Evolutionary conservation across 1,284 basidiomycete genomes (phyloP), one percentile per base, ranked within the genome.

Genomic region (Austropuccinia psidii): DNA sequence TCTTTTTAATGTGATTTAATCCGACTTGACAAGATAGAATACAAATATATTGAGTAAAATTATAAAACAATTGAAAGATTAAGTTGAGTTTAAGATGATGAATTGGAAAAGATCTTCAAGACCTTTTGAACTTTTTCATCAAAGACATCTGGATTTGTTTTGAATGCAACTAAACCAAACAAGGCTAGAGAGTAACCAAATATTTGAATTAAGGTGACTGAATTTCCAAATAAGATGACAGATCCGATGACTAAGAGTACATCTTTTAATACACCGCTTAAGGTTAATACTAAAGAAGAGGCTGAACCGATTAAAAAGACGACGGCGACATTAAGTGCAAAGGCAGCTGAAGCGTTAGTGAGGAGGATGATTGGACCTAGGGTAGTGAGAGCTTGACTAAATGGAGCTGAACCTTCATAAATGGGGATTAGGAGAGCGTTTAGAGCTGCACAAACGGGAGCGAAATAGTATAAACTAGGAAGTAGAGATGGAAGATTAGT

Each of bases 291-390:
- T 69, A 83, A 80, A 33, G 80, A 81, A 64, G 78, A 79, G 21
- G 82, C 82, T 61, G 81, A 81, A 39, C 82, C 81, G 67, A 81
- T 81, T 75, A 84, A 79, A 76, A 83, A 82, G 21, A 83, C 82
- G 24, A 80, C 79, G n/a, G 83, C 81, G 49, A 84, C 79, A 78
- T 84, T 84, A 74, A 84, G 79, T 21, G 79, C 78, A 74, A 84
- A 83, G 1, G 83, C 83, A 27, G 82, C 81, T 21, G 79, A 77
- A 0, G 83, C 83, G 78, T 84, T 84, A 58, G 79, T 76, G 74
- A 83, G 65, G 15, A 84, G 79, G 62, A 82, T 77, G 24, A 82
- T 76, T 21, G 80, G 78, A 0, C 83, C 83, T 50, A 84, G 79
- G 24, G 79, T 77, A 52, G 79, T 77, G 60, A 83, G 77, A 54